Base-by-base conservation (phyloP, 2,329 filamentous ascomycete species). In the Aspergillus neoniger region DNA sequence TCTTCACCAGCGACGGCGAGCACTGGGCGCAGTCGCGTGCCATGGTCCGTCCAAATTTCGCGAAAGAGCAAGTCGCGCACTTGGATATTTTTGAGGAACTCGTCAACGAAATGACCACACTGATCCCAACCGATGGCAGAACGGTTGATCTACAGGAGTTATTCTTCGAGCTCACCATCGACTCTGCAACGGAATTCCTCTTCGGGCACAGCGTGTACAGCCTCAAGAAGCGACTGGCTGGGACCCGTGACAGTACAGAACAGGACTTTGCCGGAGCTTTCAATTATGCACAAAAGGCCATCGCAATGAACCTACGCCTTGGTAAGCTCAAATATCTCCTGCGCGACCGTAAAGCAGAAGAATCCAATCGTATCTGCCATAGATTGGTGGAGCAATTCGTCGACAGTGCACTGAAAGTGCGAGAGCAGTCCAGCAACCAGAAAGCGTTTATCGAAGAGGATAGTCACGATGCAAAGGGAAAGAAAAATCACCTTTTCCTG, bases 161-260 rank as follows among this genome's bases (percentile, higher is more conserved):
- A 9, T 73, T 73, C 56, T 67, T 71, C 49, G 56, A 59, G 21
- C 69, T 66, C 58, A 92, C 91, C 0, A 82, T 96, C 17, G 92
- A 96, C 75, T 88, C 90, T 5, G 87, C 91, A 2, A 96, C 92
- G 0, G 90, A 95, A 67, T 96, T 96, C 72, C 78, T 96, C 17
- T 84, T 96, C 2, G 92, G 92, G 7, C 67, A 80, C 43, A 72
- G 72, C 30, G 85, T 86, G 2, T 51, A 85, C 84, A 5, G 81
- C 82, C 54, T 85, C 86, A 48, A 59, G 41, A 66, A 69, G 48
- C 62, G 60, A 0, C 52, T 54, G 1, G 69, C 72, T n/a, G 68
- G 66, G 15, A 54, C 59, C 14, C 62, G 63, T 4, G 21, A 52
- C 15, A 58, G 62, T 10, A 47, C 59, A 41, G 60, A 61, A 23